These are phyloP conservation scores for Phytophthora agathidicida DNA, from an alignment of 352 stramenopile species.

Conservation along the genomic window DNA sequence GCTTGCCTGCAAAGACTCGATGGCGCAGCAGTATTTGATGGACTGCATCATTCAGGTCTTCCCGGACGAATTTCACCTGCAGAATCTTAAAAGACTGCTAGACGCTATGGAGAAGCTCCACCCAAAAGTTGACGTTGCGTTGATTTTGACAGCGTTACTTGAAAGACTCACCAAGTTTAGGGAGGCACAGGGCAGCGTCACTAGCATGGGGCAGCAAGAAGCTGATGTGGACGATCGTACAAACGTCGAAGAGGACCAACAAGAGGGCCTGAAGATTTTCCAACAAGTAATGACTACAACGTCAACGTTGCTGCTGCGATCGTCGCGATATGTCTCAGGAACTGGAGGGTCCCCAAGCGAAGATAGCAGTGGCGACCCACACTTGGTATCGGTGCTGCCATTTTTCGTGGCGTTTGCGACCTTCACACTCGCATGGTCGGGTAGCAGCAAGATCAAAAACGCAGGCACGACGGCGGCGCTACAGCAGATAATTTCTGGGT, in stretches of 20 bases:
- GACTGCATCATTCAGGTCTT: constrained; percentile 99
- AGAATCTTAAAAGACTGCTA: constrained; percentile 94
- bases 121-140: constrained; percentile 90
- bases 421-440: constrained; percentile 50
- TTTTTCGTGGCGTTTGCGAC: constrained; percentile 64
- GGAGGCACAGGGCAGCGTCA: constrained; percentile 33
- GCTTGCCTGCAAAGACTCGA: constrained; percentile 93
- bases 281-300: constrained; percentile 26
- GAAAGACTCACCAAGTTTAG: constrained; percentile 94
- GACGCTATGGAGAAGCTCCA: constrained; percentile 85
- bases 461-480: constrained; percentile 26
- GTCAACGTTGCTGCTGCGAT: constrained; percentile 30
- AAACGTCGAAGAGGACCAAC: constrained; percentile 21
- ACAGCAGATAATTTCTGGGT: constrained; percentile 36
- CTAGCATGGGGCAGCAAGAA: constrained; percentile 16
- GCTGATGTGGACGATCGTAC: constrained; percentile 11
- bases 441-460: constrained; percentile 4
- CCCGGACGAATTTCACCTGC: constrained; percentile 97
- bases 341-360: constrained; percentile 5
- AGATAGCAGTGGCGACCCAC: constrained; percentile 2
- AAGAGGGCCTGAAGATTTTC: constrained; percentile 23
- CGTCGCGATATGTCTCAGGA: constrained; percentile 17
- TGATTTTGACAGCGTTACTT: constrained; percentile 94
- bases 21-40: constrained; percentile 98
- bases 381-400: constrained; percentile 36